phyloP scores from a whole-genome alignment of 352 stramenopile genomes.

The Phytopythium ostracodes region DNA sequence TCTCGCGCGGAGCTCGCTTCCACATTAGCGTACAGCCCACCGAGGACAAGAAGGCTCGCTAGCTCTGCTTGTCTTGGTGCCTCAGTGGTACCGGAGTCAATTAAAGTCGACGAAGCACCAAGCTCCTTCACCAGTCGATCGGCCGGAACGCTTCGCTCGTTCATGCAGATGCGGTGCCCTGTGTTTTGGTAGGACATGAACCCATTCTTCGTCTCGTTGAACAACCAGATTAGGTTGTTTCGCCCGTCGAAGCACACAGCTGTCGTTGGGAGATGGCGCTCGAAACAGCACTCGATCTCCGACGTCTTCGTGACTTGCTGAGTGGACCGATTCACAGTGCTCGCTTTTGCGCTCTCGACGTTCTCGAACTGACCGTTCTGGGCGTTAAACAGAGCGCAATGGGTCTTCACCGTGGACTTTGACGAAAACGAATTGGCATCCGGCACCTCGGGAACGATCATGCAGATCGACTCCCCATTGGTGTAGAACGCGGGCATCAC shows the following conservation, averaged over 20 bases:
- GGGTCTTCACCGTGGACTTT: constrained; percentile 11
- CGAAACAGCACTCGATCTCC: constrained; percentile 13
- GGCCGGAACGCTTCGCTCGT: constrained; percentile 23
- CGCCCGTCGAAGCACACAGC: constrained; percentile 48
- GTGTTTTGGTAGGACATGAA: constrained; percentile 39
- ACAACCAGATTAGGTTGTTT: constrained; percentile 44
- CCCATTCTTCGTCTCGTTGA: constrained; percentile 24
- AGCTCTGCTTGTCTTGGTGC: constrained; percentile 10
- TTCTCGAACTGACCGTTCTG: constrained; percentile 23
- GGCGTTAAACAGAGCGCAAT: constrained; percentile 51
- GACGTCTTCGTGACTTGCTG: constrained; percentile 4
- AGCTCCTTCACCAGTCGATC: constrained; percentile 1
- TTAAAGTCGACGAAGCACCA: not conserved
- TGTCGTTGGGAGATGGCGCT: constrained; percentile 15
- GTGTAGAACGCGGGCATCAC: constrained; percentile 28
- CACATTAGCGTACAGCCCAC: constrained; percentile 21
- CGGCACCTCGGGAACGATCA: constrained; percentile 15
- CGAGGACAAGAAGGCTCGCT: constrained; percentile 24
- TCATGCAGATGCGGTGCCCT: constrained; percentile 34
- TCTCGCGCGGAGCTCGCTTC: constrained; percentile 3
- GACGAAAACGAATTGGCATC: constrained; percentile 3
- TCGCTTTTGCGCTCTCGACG: not conserved
- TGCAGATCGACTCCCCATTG: constrained; percentile 19
- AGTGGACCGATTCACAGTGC: not conserved
- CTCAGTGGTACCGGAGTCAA: not conserved